A percentile compares a stretch with the other conserved stretches of the same genome.
phyloP scores from a whole-genome alignment of 345 rosid genomes.

The Pistacia atlantica region DNA sequence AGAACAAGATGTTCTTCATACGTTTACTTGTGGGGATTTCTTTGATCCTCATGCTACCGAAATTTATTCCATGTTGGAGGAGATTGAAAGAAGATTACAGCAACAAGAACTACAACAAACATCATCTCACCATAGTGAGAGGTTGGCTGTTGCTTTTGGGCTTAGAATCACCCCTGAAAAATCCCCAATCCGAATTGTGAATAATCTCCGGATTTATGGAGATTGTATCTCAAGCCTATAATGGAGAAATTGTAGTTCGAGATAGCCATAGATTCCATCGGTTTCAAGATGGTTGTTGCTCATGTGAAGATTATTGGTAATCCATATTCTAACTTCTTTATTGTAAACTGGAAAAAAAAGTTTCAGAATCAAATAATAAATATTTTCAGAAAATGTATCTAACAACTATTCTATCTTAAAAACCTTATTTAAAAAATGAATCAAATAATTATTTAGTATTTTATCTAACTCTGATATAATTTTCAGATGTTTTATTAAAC shows the following conservation, averaged over 20 bases:
- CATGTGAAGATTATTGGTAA: slow-evolving; percentile 31
- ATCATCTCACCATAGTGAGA: slow-evolving; percentile 27
- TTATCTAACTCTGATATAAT: too few species aligned
- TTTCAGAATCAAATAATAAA: too few species aligned
- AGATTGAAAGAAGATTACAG: slow-evolving; percentile 13
- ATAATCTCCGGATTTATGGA: slow-evolving; percentile 30
- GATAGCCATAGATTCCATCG: slow-evolving; percentile 29
- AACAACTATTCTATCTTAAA: too few species aligned
- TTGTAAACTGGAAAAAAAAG: too few species aligned
- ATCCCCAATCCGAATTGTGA: slow-evolving; percentile 24
- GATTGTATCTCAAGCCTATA: slow-evolving; percentile 18
- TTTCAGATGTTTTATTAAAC: too few species aligned
- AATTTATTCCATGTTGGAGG: slow-evolving; percentile 15
- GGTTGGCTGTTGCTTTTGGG: slow-evolving; percentile 32
- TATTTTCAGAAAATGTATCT: too few species aligned
- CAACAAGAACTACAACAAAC: neutral
- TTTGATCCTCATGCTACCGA: slow-evolving; percentile 9
- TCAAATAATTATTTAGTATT: too few species aligned
- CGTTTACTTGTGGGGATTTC: slow-evolving; percentile 9
- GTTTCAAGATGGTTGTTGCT: slow-evolving; percentile 26
- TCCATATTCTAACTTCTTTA: neutral
- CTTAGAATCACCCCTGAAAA: slow-evolving; percentile 18
- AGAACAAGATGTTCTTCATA: slow-evolving; percentile 30
- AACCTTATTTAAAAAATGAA: too few species aligned
- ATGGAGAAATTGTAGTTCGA: slow-evolving; percentile 24